These are phyloP conservation scores for Stephanodiscus minutulus DNA, from an alignment of 108 stramenopile genomes.

Conservation along the genomic window DNA sequence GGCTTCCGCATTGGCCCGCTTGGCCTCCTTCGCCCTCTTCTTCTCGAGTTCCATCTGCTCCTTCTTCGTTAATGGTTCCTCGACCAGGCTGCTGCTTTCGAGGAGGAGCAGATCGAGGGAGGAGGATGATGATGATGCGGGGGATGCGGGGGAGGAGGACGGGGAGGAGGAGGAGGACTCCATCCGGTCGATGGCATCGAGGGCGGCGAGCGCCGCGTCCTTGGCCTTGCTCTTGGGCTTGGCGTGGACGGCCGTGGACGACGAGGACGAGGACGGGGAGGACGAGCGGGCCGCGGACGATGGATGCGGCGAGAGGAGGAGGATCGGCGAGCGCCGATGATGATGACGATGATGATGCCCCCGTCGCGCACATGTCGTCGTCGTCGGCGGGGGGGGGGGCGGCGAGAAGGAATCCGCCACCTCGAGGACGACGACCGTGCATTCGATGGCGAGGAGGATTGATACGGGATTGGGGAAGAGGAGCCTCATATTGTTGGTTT, in stretches of 20 bases:
- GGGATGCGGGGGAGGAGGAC: neutral
- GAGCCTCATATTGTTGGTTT: too few relatives aligned
- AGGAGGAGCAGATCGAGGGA: conserved; percentile 23
- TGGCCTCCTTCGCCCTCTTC: conserved; percentile 58
- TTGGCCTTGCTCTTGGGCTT: conserved; percentile 69
- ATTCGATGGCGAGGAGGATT: too few relatives aligned
- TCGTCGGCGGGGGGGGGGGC: neutral
- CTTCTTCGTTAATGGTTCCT: conserved; percentile 41
- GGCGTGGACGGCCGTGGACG: conserved; percentile 53
- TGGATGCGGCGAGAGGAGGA: neutral
- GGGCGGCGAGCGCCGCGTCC: conserved; percentile 61
- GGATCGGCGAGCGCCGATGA: neutral
- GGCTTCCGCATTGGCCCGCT: conserved; percentile 34
- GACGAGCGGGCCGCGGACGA: neutral
- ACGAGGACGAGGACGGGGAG: conserved; percentile 1
- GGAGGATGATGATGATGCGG: conserved; percentile 6
- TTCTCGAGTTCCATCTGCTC: conserved; percentile 51
- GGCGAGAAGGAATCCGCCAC: too few relatives aligned
- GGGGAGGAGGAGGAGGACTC: neutral
- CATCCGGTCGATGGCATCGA: conserved; percentile 55
- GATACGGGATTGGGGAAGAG: too few relatives aligned
- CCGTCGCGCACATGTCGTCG: too few relatives aligned
- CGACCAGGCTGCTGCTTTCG: conserved; percentile 52
- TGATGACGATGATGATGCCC: neutral
- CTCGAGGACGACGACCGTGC: too few relatives aligned